Evolutionary conservation across 176 grass and related monocot species (phyloP), one percentile per base, ranked within the genome.

Genomic region (Triticum monococcum): DNA sequence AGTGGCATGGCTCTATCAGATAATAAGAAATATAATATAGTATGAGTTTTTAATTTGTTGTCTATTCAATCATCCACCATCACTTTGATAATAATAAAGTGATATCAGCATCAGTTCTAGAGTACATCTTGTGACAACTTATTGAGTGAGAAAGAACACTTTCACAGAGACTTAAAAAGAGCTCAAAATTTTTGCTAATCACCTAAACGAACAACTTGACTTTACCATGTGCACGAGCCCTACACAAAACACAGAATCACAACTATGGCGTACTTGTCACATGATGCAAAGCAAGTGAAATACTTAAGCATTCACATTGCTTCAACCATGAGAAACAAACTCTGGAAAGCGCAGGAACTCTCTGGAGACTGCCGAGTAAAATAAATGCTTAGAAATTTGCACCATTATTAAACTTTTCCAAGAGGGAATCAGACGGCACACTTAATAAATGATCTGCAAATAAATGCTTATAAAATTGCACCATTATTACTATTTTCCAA

Each of bases 1-100:
- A 62, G 78, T 37, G 37, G 59, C n/a, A 80, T 57, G 37, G 35
- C 6, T 74, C 46, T 60, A 87, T 90, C 57, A 83, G 57, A 68
- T 54, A 18, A 16, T 9, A 83, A 68, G 16, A 71, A n/a, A 79
- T 41, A 12, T 9, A 77, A 73, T 59, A 59, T 57, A 52, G 14
- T 54, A 7, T 48, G 5, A 24, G 22, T 13, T 78, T 57, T 41
- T 65, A 33, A 83, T 25, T 86, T 72, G 12, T 64, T 89, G 30
- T 63, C 40, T 43, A 75, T 60, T 12, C 32, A 75, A 75, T n/a
- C 26, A 71, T 60, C 72, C 79, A 88, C 37, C 50, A 37, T 28
- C 14, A 64, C 12, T n/a, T 77, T 36, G 28, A 84, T 18, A 54
- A 54, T 54, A 54, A 83, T 72, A 36, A 46, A 50, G 48, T 56